phyloP scores from a whole-genome alignment of 2,329 filamentous ascomycete genomes.

The Thelonectria olida region DNA sequence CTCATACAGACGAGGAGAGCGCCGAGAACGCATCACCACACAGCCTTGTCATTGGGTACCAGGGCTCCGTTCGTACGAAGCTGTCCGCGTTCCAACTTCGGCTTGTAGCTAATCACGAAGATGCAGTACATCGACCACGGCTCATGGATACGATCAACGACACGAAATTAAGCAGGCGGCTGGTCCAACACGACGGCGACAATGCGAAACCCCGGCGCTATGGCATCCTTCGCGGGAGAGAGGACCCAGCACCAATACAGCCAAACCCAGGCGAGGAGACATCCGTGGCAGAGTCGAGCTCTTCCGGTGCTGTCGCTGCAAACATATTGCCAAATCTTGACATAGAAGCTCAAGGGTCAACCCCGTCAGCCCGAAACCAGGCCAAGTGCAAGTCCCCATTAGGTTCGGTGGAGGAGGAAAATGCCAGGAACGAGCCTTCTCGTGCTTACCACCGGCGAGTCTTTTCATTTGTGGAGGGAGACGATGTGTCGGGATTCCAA shows the following conservation, averaged over 20 bases:
- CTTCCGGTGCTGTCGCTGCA: slow-evolving; percentile 6
- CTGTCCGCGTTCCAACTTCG: not conserved
- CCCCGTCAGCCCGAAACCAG: slow-evolving; percentile 1
- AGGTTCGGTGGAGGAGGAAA: not conserved
- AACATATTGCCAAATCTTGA: slow-evolving; percentile 5
- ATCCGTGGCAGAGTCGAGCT: slow-evolving; percentile 6
- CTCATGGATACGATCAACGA: slow-evolving; percentile 32
- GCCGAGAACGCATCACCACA: not conserved
- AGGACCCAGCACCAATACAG: not conserved
- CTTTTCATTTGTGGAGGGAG: slow-evolving; percentile 42
- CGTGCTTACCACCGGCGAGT: slow-evolving; percentile 32
- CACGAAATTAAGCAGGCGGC: slow-evolving; percentile 46
- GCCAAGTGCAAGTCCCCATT: slow-evolving; percentile 2
- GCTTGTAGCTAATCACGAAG: not conserved
- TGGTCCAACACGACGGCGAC: slow-evolving; percentile 13
- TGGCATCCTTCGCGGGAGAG: not conserved
- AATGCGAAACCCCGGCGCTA: not conserved
- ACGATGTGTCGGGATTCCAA: slow-evolving; percentile 29
- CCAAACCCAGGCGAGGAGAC: slow-evolving; percentile 7
- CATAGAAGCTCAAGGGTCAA: slow-evolving; percentile 11
- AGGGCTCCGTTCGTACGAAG: slow-evolving; percentile 28
- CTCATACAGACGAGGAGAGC: not conserved
- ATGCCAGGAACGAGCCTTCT: not conserved
- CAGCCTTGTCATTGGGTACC: slow-evolving; percentile 12
- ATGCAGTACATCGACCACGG: slow-evolving; percentile 31